These are phyloP conservation scores for Erythrobasidium hasegawianum DNA, from an alignment of 1,284 basidiomycete species.

Conservation along the genomic window DNA sequence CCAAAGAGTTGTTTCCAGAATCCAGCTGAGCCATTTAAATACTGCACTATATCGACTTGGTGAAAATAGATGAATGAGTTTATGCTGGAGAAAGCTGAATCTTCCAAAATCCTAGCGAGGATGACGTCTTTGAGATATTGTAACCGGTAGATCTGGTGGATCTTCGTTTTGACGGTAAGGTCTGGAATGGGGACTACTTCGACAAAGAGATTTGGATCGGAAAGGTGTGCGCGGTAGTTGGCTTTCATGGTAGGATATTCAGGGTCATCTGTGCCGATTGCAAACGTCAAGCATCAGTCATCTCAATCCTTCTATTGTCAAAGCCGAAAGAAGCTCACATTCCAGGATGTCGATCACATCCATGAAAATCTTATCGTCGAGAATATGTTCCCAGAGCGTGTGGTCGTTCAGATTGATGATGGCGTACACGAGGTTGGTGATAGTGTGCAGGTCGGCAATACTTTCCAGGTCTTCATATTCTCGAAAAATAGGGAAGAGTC, in stretches of 20 bases:
- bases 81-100: conserved; percentile 93
- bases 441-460: conserved; percentile 77
- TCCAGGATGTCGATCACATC: conserved; percentile 95
- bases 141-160: conserved; percentile 93
- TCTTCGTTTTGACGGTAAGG: conserved; percentile 69
- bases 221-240: conserved; percentile 88
- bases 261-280: conserved; percentile 84
- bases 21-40: conserved; percentile 71
- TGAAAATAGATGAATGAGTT: conserved; percentile 98
- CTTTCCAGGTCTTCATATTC: conserved; percentile 90
- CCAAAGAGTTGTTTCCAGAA: conserved; percentile 56
- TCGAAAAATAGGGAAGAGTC: conserved; percentile 74
- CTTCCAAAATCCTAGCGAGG: conserved; percentile 86
- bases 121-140: conserved; percentile 98
- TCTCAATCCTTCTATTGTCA: too few species aligned
- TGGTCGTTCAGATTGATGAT: conserved; percentile 95
- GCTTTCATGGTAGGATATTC: conserved; percentile 94
- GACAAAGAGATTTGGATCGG: conserved; percentile 68
- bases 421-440: conserved; percentile 90
- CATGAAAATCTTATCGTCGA: conserved; percentile 87
- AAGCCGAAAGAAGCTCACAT: conserved; percentile 59
- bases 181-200: conserved; percentile 80
- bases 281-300: too few species aligned
- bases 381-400: conserved; percentile 86
- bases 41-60: conserved; percentile 93